Base-by-base conservation (phyloP, 1,139 yeast genomes). In the Geotrichum phurueaensis region DNA sequence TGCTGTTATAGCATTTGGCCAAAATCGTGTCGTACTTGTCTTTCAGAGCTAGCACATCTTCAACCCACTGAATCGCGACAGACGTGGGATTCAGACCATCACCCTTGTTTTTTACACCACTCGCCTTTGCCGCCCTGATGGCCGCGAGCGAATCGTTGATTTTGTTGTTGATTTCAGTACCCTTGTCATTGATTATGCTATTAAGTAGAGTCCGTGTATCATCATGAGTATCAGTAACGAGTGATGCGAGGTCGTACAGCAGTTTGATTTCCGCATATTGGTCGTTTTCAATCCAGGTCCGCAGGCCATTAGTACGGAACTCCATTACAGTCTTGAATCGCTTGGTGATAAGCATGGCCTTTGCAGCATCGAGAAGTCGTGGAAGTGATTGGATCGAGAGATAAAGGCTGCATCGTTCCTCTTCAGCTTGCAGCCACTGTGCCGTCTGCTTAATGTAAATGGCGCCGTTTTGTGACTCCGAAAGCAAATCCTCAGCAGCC, bases 21-120 rank as follows among this genome's bases (percentile, higher is more conserved):
- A 83, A 73, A 1, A 90, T 76, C 6, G 60, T 57, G 55, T 81
- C 61, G 65, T 83, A 82, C 63, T 82, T 83, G n/a, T 75, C 75
- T 65, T 83, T 85, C 62, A 85, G 75, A 6, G 71, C 73, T 12
- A 90, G 72, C 1, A 89, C 79, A 23, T 81, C 77, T 54, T 84
- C 83, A 12, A 89, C 82, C 96, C 96, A 91, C 61, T 79, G 78
- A 3, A 83, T 78, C 0, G 96, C 94, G 65, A 82, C 82, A 3
- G 78, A 74, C 0, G 86, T 77, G 75, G 73, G 53, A 72, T 73
- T 22, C 71, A 68, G 0, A 78, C 69, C 63, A 76, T 78, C 64
- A 79, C 79, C 59, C 69, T 72, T 36, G 36, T 27, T 23, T 31
- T 53, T 53, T n/a, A 39, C 22, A 5, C 59, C 59, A 1, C 69